Base-by-base conservation (phyloP, 768 basidiomycete species). In the Podaxis sp. region DNA sequence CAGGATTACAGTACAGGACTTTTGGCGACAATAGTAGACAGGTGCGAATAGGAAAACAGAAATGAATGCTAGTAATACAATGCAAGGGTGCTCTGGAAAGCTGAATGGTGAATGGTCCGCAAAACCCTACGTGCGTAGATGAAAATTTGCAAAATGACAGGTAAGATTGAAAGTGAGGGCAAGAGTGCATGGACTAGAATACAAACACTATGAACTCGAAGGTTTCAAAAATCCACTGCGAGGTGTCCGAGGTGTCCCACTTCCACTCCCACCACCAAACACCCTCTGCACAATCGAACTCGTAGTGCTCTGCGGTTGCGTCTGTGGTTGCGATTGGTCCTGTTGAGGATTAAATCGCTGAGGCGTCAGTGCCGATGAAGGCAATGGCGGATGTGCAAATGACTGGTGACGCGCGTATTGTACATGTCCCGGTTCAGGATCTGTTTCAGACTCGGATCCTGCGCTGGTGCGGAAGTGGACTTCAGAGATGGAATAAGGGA, bases 401-500 rank as follows among this genome's bases (percentile, higher is more conserved):
- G 50, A 38, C 24, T 59, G 49, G 5, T 52, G 58, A 15, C 50
- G 58, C 4, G 50, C 58, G 25, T 51, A 52, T 50, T 59, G 58
- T 25, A 51, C 13, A 19, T 50, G 58, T 15, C 58, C 58, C 5
- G 37, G 29, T 25, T 59, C 58, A 13, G 37, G 5, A 37, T 61
- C 60, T 27, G 11, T 11, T 17, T 46, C 49, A 15, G 47, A 38
- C 13, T 63, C 51, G 41, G 54, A 0, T 77, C 76, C 3, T 74
- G 73, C 24, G 63, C 75, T 82, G 49, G 80, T 76, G 40, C 80
- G 75, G 70, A 83, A 84, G 54, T 81, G 75, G 36, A 84, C 73
- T 11, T 85, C 84, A 2, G 82, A 82, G n/a, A 83, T 78, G 15
- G 84, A 82, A 61, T 83, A 75, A 1, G 84, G 82, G 40, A 85